A percentile compares a stretch with the other conserved stretches of the same genome.
phyloP scores from a whole-genome alignment of 371 early-diverging fungal genomes.

The Apophysomyces trapeziformis region DNA sequence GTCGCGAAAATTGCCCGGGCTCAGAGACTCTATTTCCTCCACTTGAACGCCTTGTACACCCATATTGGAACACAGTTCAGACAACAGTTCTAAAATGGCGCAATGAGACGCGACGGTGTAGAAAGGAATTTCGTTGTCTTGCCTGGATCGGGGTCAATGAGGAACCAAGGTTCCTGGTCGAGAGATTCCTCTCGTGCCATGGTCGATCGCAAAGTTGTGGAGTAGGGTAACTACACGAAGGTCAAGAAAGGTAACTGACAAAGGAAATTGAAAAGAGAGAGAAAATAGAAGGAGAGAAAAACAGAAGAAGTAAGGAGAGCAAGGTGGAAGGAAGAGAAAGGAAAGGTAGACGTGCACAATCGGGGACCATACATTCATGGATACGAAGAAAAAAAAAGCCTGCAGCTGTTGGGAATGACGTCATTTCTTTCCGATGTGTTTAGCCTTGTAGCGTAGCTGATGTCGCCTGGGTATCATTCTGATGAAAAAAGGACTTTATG shows the following conservation, averaged over 20 bases:
- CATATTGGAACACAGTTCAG: conserved; percentile 24
- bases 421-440: too few relatives aligned
- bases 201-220: conserved; percentile 6
- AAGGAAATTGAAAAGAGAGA: not conserved
- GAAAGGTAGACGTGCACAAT: not conserved
- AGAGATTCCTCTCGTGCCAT: conserved; percentile 20
- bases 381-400: too few relatives aligned
- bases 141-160: conserved; percentile 28
- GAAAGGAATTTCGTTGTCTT: not conserved
- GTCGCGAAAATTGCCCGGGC: conserved; percentile 21
- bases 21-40: conserved; percentile 34
- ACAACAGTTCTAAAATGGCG: conserved; percentile 24
- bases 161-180: conserved; percentile 25
- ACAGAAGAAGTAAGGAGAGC: conserved; percentile 9
- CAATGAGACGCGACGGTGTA: conserved; percentile 11
- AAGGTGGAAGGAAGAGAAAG: conserved; percentile 14
- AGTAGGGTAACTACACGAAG: too few relatives aligned
- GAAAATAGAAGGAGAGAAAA: conserved; percentile 4
- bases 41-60: conserved; percentile 40
- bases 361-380: too few relatives aligned
- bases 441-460: too few relatives aligned
- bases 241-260: too few relatives aligned
- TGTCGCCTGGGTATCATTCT: too few relatives aligned
- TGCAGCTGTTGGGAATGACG: too few relatives aligned
- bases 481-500: too few relatives aligned